Evolutionary conservation across 2,329 filamentous ascomycete species (phyloP).

Genomic region (Magnaporthales sp.): DNA sequence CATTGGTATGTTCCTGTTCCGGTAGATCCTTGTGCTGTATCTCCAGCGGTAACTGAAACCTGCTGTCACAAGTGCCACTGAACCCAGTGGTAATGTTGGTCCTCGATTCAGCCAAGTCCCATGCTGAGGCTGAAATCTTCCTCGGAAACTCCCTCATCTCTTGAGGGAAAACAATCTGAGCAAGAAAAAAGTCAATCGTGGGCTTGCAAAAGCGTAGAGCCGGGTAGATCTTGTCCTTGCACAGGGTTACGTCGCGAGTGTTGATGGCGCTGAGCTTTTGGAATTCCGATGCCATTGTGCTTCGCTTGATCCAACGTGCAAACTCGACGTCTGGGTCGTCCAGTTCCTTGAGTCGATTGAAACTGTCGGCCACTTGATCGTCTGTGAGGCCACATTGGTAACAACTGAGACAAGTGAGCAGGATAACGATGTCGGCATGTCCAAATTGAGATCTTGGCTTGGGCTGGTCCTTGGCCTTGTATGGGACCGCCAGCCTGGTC

Average conservation of each 20-base stretch:
- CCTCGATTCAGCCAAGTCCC: slow-evolving; percentile 49
- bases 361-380: slow-evolving; percentile 35
- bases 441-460: slow-evolving; percentile 50
- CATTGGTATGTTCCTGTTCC: slow-evolving; percentile 55
- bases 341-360: slow-evolving; percentile 37
- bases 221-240: slow-evolving; percentile 39
- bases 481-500: slow-evolving; percentile 49
- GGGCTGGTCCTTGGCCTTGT: slow-evolving; percentile 49
- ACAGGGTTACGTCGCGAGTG: slow-evolving; percentile 42
- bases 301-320: slow-evolving; percentile 32
- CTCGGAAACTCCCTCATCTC: slow-evolving; percentile 53
- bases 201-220: slow-evolving; percentile 40
- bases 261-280: slow-evolving; percentile 44
- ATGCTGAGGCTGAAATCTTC: slow-evolving; percentile 58
- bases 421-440: slow-evolving; percentile 49
- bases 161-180: slow-evolving; percentile 48
- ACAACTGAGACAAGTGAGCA: slow-evolving; percentile 45
- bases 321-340: slow-evolving; percentile 47
- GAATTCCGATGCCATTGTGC: slow-evolving; percentile 27
- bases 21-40: slow-evolving; percentile 47
- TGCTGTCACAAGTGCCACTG: slow-evolving; percentile 60
- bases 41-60: slow-evolving; percentile 45
- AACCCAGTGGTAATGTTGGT: slow-evolving; percentile 51
- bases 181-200: slow-evolving; percentile 55
- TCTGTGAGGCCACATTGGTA: slow-evolving; percentile 47